Evolutionary conservation across 2,329 filamentous ascomycete species (phyloP).

Genomic region (Penicillium sp.): DNA sequence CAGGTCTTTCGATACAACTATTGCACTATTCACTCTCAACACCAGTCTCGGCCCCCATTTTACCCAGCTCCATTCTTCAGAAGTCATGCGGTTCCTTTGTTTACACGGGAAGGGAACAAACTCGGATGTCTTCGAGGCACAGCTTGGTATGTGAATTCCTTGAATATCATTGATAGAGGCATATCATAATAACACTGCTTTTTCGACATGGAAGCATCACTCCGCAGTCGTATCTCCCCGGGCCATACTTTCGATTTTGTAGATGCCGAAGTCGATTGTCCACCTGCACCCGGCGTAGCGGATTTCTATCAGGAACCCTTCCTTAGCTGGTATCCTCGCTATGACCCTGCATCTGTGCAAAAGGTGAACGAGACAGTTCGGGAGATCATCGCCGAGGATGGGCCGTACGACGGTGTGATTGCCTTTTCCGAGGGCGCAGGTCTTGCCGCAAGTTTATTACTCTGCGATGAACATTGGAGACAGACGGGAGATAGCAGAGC

Average conservation of each 20-base stretch:
- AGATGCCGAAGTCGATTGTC: neutral
- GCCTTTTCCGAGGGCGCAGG: neutral
- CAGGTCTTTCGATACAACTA: too few relatives aligned
- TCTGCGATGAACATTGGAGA: neutral
- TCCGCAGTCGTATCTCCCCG: neutral
- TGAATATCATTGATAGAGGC: neutral
- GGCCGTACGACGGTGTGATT: neutral
- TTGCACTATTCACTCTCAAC: too few relatives aligned
- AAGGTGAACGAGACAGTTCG: neutral
- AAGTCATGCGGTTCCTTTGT: neutral
- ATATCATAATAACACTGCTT: neutral
- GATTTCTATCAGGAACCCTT: too few relatives aligned
- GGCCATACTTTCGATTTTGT: neutral
- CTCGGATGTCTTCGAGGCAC: neutral
- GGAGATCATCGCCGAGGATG: neutral
- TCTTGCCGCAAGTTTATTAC: neutral
- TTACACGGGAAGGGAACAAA: neutral
- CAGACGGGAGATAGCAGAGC: neutral
- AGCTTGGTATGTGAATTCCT: neutral
- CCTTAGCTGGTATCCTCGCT: too few relatives aligned
- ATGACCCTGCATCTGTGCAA: neutral
- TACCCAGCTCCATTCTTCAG: too few relatives aligned
- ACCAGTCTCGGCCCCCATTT: too few relatives aligned
- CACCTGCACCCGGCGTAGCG: neutral
- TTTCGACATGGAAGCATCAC: too few relatives aligned